Percentiles rank a stretch among this genome's conserved stretches.
Conservation (phyloP, 2,329 filamentous ascomycete genomes). For the Ophiostoma sp. region DNA sequence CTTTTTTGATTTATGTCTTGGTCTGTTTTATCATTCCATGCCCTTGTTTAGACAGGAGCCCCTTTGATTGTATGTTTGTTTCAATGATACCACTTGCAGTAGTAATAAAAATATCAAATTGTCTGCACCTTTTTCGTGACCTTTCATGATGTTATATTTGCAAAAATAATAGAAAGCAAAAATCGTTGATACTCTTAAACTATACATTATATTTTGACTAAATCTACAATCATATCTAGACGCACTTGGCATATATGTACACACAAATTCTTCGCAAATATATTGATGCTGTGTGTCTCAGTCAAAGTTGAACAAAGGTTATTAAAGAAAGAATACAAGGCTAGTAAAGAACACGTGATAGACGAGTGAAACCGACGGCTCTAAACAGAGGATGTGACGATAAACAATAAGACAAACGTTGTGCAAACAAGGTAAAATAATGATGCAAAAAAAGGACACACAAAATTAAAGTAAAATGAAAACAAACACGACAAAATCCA, state of each 20-base stretch:
- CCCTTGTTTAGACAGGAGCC: background rate
- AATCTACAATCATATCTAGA: background rate
- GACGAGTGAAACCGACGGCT: background rate
- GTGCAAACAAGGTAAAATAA: background rate
- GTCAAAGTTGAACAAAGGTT: background rate
- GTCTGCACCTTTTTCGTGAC: background rate
- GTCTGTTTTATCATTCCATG: background rate
- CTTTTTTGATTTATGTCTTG: background rate
- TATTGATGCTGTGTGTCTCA: background rate
- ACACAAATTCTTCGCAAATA: background rate
- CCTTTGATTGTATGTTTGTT: background rate
- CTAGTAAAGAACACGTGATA: background rate
- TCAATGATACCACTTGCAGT: slow-evolving; percentile 16
- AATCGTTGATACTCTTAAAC: background rate
- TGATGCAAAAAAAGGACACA: background rate
- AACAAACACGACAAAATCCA: background rate
- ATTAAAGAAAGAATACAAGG: background rate
- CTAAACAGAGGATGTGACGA: background rate
- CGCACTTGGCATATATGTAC: background rate
- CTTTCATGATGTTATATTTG: background rate
- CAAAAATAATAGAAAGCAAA: background rate
- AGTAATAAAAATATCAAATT: background rate
- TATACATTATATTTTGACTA: background rate
- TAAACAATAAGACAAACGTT: background rate
- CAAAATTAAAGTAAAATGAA: background rate